These are phyloP conservation scores for Volvox reticuliferus DNA, from an alignment of 139 green algal genomes.

Conservation along the genomic window DNA sequence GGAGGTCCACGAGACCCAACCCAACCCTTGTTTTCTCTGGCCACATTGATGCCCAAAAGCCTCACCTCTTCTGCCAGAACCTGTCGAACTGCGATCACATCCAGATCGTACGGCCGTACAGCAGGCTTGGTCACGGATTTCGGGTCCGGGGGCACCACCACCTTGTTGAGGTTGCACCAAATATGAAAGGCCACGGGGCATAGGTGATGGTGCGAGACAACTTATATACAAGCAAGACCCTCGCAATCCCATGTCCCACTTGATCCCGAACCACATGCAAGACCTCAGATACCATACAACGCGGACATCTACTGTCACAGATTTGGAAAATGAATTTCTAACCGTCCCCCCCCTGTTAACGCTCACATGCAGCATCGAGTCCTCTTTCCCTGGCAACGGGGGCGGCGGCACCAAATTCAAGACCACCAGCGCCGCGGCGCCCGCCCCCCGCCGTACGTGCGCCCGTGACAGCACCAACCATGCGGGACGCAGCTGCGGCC, in stretches of 20 bases:
- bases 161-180: background rate
- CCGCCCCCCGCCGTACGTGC: constrained; percentile 48
- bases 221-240: too few species aligned
- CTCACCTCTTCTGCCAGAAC: constrained; percentile 48
- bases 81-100: constrained; percentile 11
- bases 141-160: constrained; percentile 47
- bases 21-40: too few species aligned
- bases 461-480: constrained; percentile 68
- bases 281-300: too few species aligned
- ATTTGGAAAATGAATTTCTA: background rate
- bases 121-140: constrained; percentile 49
- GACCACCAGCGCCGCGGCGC: constrained; percentile 52
- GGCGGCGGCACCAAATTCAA: constrained; percentile 70
- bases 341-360: background rate
- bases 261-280: too few species aligned
- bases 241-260: too few species aligned
- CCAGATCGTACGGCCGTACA: constrained; percentile 20
- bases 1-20: too few species aligned
- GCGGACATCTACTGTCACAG: too few species aligned
- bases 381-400: constrained; percentile 48
- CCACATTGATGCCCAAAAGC: background rate
- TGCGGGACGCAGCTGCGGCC: constrained; percentile 50
- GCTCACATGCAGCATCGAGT: constrained; percentile 57
- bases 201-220: too few species aligned
- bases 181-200: too few species aligned